Evolutionary conservation across 768 basidiomycete species (phyloP).

Genomic region (Phanerodontia chrysosporium): DNA sequence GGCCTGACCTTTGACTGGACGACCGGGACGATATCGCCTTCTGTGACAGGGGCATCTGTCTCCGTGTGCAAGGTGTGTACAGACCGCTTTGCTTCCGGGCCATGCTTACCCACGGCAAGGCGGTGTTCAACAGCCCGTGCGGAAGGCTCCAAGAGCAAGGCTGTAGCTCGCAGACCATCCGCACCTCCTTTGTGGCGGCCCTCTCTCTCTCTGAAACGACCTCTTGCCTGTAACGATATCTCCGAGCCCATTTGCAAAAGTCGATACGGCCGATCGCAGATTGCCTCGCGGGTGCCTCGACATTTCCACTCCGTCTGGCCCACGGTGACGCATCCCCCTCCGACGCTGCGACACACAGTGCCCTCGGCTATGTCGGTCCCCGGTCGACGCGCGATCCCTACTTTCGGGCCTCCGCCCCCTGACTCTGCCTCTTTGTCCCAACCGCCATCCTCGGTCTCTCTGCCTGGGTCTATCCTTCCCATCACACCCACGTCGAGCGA

Average conservation of each 20-base stretch:
- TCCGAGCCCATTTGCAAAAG: not conserved
- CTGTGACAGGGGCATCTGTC: not conserved
- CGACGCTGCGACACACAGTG: not conserved
- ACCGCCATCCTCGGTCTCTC: not conserved
- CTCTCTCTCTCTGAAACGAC: too few species aligned
- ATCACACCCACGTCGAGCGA: not conserved
- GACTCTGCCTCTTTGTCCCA: not conserved
- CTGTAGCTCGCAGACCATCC: not conserved
- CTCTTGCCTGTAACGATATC: not conserved
- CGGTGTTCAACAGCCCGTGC: not conserved
- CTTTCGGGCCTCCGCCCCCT: not conserved
- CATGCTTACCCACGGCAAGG: not conserved
- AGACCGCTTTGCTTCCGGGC: not conserved
- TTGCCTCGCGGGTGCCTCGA: not conserved
- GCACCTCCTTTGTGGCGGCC: not conserved
- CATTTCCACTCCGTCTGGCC: not conserved
- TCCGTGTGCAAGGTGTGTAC: not conserved
- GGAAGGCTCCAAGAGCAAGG: not conserved
- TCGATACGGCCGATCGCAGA: not conserved
- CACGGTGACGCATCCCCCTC: not conserved
- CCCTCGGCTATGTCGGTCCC: not conserved
- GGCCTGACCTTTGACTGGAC: not conserved
- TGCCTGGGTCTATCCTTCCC: slow-evolving; percentile 3
- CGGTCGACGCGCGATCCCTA: not conserved
- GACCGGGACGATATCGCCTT: not conserved